Evolutionary conservation across 257 asterid species (phyloP).

Genomic region (Leonotis leonurus): DNA sequence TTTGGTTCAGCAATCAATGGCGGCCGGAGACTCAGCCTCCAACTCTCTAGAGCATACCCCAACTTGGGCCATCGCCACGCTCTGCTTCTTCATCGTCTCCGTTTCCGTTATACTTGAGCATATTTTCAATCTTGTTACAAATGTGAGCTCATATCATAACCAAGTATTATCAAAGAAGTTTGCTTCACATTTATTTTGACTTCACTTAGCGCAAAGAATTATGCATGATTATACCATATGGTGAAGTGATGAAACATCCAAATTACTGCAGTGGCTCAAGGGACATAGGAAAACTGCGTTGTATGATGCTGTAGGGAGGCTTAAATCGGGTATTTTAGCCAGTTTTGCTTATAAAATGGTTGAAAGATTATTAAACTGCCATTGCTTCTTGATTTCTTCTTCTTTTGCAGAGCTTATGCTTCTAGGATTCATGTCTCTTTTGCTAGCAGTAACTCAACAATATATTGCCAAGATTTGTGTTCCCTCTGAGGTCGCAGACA

Average conservation of each 20-base stretch:
- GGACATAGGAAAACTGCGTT: constrained; percentile 32
- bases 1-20: constrained; percentile 11
- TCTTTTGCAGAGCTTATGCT: constrained; percentile 42
- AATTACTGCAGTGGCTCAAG: constrained; percentile 41
- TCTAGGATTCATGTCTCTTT: constrained; percentile 50
- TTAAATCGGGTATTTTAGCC: constrained; percentile 37
- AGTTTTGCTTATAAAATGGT: neutral
- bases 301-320: constrained; percentile 46
- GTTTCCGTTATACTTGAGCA: constrained; percentile 34
- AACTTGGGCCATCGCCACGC: constrained; percentile 56
- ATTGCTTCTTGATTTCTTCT: neutral
- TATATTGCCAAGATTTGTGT: constrained; percentile 39
- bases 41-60: constrained; percentile 42
- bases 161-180: too few species aligned
- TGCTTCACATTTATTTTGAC: too few species aligned
- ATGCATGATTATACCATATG: neutral
- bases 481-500: constrained; percentile 26
- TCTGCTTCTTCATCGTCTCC: constrained; percentile 42
- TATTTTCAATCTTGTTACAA: constrained; percentile 32
- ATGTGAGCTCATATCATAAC: constrained; percentile 25
- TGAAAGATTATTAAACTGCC: neutral
- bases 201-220: too few species aligned
- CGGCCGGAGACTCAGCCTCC: constrained; percentile 11
- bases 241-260: too few species aligned
- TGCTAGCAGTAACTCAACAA: constrained; percentile 35